Base-by-base conservation (phyloP, 148 eudicot species). In the Vaccinium vitisidaea region DNA sequence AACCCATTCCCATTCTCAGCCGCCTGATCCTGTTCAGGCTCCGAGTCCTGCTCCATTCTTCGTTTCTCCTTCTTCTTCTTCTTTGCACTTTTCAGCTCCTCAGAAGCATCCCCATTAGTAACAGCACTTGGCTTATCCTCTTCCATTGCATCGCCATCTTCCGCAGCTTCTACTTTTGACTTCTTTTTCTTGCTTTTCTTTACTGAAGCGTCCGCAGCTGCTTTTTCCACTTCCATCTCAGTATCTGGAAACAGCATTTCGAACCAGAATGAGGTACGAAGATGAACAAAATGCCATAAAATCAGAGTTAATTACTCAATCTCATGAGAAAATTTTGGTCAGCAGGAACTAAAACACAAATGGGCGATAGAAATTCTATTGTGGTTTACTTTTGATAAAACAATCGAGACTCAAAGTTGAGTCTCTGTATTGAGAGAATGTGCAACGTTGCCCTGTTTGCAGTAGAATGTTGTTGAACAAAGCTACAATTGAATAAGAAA, bases 151-250 rank as follows among this genome's bases (percentile, higher is more conserved):
- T 86, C 90, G 11, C 46, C 84, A 39, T 85, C 85, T 75, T 81
- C 87, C 3, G 56, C 87, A 73, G 83, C 82, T 39, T 86, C 90
- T 63, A 55, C 86, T 88, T 91, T 90, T 1, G 92, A 89, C 87
- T 92, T 94, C 93, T 91, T 92, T 84, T 94, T 93, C 93, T 91
- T 93, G 92, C 94, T 93, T 90, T 93, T 94, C 87, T 93, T 94
- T 53, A 73, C 80, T 2, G 90, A 76, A 63, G 90, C 36, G 9
- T 87, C 93, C 46, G 61, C 52, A 12, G 89, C 43, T 32, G 88
- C 84, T 25, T 89, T 80, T 59, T 93, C 96, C 59, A 86, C 88
- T 39, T 92, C 95, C 94, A 94, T 93, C 53, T 89, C 94, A 71
- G 91, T 87, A 79, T 85, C 91, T 90, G 89, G 49, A 77, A 13